Evolutionary conservation across 2,329 filamentous ascomycete genomes (phyloP).

Genomic region (Eurotiales sp.): DNA sequence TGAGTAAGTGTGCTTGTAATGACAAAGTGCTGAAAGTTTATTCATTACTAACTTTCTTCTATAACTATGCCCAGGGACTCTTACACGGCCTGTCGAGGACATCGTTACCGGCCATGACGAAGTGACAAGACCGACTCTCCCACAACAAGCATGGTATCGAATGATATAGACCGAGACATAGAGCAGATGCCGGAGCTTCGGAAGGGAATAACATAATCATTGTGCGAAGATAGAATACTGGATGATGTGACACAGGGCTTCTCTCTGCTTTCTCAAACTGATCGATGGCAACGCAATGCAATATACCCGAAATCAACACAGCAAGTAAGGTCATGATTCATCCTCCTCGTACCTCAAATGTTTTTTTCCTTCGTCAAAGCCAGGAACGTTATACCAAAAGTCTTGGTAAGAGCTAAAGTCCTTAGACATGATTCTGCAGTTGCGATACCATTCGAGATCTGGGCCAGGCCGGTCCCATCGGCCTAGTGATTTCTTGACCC

Average conservation of each 20-base stretch:
- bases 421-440: background rate
- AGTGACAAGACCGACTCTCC: no score
- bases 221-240: background rate
- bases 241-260: background rate
- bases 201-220: background rate
- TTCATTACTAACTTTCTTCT: no score
- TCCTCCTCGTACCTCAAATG: background rate
- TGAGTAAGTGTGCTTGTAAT: no score
- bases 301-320: background rate
- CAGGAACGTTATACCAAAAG: slow-evolving; percentile 3
- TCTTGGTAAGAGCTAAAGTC: background rate
- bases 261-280: background rate
- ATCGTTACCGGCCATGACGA: no score
- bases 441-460: background rate
- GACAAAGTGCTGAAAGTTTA: no score
- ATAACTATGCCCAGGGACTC: no score
- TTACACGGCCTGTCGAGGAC: no score
- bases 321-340: background rate
- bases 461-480: background rate
- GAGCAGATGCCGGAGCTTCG: background rate
- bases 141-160: background rate
- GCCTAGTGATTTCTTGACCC: background rate
- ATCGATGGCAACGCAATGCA: background rate
- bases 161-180: background rate
- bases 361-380: slow-evolving; percentile 1